phyloP scores from a whole-genome alignment of 495 filamentous ascomycete species.

The Penicillium coffeae region DNA sequence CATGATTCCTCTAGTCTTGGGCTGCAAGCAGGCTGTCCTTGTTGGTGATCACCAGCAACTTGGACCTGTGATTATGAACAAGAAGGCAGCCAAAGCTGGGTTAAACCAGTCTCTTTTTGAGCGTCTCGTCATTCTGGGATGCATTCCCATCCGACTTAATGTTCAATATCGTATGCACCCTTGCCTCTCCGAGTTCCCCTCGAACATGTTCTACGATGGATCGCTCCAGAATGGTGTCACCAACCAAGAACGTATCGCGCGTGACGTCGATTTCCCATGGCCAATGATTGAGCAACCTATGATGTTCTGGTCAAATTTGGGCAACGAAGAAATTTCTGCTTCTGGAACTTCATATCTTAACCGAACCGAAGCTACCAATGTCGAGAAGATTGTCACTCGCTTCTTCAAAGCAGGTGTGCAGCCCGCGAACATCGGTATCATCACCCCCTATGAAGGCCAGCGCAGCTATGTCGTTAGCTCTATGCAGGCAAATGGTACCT shows the following conservation, averaged over 20 bases:
- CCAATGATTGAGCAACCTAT: constrained; percentile 90
- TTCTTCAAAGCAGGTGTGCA: constrained; percentile 99
- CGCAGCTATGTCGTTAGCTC: constrained; percentile 97
- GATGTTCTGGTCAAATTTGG: constrained; percentile 99
- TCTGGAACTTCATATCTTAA: constrained; percentile 98
- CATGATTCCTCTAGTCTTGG: constrained; percentile 96
- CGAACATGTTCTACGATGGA: constrained; percentile 99
- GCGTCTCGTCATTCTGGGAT: constrained; percentile 88
- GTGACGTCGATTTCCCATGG: constrained; percentile 98
- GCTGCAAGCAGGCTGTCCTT: constrained; percentile 96
- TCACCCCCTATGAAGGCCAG: constrained; percentile 98
- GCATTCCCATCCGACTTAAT: constrained; percentile 87
- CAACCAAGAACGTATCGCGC: constrained; percentile 77
- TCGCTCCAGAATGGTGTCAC: constrained; percentile 97
- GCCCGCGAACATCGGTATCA: constrained; percentile 89
- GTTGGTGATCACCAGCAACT: constrained; percentile 99
- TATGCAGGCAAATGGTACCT: constrained; percentile 95
- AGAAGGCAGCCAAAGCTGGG: constrained; percentile 97
- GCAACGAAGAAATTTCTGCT: constrained; percentile 96
- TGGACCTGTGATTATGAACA: constrained; percentile 99
- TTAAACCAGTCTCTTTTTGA: constrained; percentile 98
- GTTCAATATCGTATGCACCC: constrained; percentile 99
- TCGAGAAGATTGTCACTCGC: constrained; percentile 95
- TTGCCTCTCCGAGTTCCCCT: constrained; percentile 95
- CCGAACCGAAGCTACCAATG: constrained; percentile 92